Base-by-base conservation (phyloP, 129 eudicot species). In the Chrysanthemum makinoi region DNA sequence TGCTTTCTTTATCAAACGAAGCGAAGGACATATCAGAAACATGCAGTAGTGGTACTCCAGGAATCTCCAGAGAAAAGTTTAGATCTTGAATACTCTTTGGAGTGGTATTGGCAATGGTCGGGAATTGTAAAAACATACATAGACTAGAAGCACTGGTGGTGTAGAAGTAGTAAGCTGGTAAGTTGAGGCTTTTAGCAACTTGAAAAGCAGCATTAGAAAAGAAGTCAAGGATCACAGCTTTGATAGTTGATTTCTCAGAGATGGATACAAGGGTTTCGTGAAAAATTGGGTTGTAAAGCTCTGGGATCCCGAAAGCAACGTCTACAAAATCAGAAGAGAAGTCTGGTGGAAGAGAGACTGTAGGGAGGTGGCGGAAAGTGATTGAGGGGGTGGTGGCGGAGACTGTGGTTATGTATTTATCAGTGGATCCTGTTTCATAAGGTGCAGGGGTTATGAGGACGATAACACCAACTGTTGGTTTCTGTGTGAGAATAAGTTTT, bases 221-320 rank as follows among this genome's bases (percentile, higher is more conserved):
- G 81, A 87, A 87, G 54, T 90, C 97, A 15, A 87, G 80, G 1
- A 90, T 17, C 17, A 85, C 76, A 7, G 91, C 95, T 44, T 54
- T 77, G 67, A 85, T 72, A 26, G 39, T 65, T 6, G 88, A 67
- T 46, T 68, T 64, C 8, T 17, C 19, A 11, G 95, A 83, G 70
- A 87, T 63, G 19, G 83, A 6, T 56, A 49, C 58, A 16, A 90
- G 97, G 50, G 75, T 70, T 20, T 69, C 5, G 52, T 30, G 82
- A 54, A 90, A 52, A 9, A 57, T 68, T 0, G 86, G 78, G 79
- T 76, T 81, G 80, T 80, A 72, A 72, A 81, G 71, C 14, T 77
- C 79, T 2, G 83, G 85, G 77, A 81, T 69, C 4, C 80, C 84
- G 66, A 78, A 90, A 44, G 17, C 14, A 5, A 74, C 80, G 10